A percentile compares a stretch with the other conserved stretches of the same genome.
Evolutionary conservation across 208 protist genomes (phyloP).

Genomic region (Jaenimonas drosophilae): DNA sequence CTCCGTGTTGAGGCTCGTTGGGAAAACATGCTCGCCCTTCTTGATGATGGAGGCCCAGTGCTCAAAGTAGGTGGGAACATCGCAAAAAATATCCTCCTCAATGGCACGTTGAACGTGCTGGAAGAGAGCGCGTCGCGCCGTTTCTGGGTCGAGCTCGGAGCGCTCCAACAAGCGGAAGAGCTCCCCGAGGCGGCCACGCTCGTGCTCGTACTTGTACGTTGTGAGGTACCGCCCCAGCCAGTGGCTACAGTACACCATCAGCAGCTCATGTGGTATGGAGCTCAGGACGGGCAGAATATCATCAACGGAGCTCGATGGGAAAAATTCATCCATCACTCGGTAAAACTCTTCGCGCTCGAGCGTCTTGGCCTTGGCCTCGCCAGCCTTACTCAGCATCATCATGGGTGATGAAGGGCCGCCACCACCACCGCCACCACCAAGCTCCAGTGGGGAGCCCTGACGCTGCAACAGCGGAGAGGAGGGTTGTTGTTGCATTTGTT

Average conservation of each 20-base stretch:
- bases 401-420: too few species aligned
- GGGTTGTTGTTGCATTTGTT: too few species aligned
- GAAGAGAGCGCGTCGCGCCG: constrained; percentile 40
- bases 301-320: constrained; percentile 38
- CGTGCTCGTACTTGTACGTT: constrained; percentile 46
- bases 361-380: constrained; percentile 13
- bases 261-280: constrained; percentile 23
- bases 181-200: constrained; percentile 63
- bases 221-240: constrained; percentile 67
- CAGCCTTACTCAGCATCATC: constrained; percentile 4
- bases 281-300: constrained; percentile 36
- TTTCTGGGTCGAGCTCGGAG: constrained; percentile 25
- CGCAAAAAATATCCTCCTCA: constrained; percentile 51
- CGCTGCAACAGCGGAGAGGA: too few species aligned
- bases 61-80: constrained; percentile 65
- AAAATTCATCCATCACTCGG: constrained; percentile 73
- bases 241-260: constrained; percentile 43
- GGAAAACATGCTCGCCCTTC: constrained; percentile 46
- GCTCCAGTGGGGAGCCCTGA: too few species aligned
- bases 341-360: constrained; percentile 61
- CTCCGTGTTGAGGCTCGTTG: constrained; percentile 46
- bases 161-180: constrained; percentile 53
- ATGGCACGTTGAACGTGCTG: constrained; percentile 46
- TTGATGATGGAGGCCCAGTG: constrained; percentile 70
- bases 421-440: too few species aligned